A percentile compares a stretch with the other conserved stretches of the same genome.
Conservation (phyloP, 257 asterid species). For the Ilex asprella region DNA sequence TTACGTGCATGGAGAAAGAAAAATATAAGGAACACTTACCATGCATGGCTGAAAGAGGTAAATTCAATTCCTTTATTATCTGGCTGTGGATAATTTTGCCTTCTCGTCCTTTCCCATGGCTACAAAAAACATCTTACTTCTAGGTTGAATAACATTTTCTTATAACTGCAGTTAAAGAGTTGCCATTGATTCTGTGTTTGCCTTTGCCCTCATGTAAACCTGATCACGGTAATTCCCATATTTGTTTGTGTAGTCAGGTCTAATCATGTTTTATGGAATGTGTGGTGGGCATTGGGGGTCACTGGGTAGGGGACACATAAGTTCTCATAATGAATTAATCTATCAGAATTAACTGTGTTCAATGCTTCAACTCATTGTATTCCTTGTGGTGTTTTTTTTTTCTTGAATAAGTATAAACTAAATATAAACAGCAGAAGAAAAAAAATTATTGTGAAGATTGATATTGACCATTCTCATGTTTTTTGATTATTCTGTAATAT, state of each 20-base stretch:
- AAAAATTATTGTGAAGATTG: not conserved
- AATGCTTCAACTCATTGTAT: too few species aligned
- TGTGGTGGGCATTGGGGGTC: too few species aligned
- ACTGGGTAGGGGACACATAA: too few species aligned
- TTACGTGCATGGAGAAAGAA: slow-evolving; percentile 76
- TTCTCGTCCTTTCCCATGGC: not conserved
- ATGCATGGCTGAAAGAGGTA: slow-evolving; percentile 95
- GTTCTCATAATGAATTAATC: too few species aligned
- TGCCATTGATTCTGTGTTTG: not conserved
- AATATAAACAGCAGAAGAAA: not conserved
- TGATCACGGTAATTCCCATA: not conserved
- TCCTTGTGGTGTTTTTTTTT: too few species aligned
- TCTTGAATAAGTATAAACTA: not conserved
- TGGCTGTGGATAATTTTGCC: not conserved
- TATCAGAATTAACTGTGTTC: too few species aligned
- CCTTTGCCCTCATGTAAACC: too few species aligned
- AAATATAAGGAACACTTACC: slow-evolving; percentile 74
- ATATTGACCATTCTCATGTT: not conserved
- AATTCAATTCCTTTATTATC: not conserved
- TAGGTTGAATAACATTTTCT: not conserved
- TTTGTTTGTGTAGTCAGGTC: too few species aligned
- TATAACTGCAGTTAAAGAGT: not conserved
- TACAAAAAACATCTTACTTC: not conserved
- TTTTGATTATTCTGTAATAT: too few species aligned
- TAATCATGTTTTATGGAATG: too few species aligned